These are phyloP conservation scores for Alloascoidea hylecoeti DNA, from an alignment of 805 yeast species.

Conservation along the genomic window DNA sequence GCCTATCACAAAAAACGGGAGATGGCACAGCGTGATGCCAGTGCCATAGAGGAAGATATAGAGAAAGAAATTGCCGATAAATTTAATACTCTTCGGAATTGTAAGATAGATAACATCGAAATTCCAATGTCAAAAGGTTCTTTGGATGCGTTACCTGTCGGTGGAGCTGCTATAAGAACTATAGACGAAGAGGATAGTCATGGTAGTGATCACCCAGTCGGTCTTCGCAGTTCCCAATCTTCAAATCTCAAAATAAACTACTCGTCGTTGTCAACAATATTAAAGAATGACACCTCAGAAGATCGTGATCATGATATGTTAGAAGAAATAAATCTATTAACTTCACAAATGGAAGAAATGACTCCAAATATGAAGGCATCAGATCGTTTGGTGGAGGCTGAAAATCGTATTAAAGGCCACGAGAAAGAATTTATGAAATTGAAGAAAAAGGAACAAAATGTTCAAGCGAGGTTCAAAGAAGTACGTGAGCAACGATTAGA, in stretches of 20 bases:
- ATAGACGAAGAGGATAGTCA: slow-evolving; percentile 17
- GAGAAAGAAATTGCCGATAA: slow-evolving; percentile 28
- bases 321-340: slow-evolving; percentile 7
- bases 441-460: slow-evolving; percentile 41
- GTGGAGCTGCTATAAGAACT: slow-evolving; percentile 19
- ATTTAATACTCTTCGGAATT: slow-evolving; percentile 45
- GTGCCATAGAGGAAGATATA: slow-evolving; percentile 32
- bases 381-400: slow-evolving; percentile 61
- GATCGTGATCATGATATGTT: slow-evolving; percentile 11
- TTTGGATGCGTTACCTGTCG: slow-evolving; percentile 47
- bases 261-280: background rate
- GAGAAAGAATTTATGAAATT: slow-evolving; percentile 53
- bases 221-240: background rate
- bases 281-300: slow-evolving; percentile 6
- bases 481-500: slow-evolving; percentile 47
- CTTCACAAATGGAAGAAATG: slow-evolving; percentile 29
- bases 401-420: slow-evolving; percentile 38
- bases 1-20: slow-evolving; percentile 5
- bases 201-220: slow-evolving; percentile 6
- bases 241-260: background rate
- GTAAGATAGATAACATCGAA: slow-evolving; percentile 57
- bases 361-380: slow-evolving; percentile 77
- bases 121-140: slow-evolving; percentile 52
- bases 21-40: slow-evolving; percentile 15
- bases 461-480: slow-evolving; percentile 39